These are phyloP conservation scores for Saccharomyces uvarum DNA, from an alignment of 1,139 yeast genomes.

Conservation along the genomic window DNA sequence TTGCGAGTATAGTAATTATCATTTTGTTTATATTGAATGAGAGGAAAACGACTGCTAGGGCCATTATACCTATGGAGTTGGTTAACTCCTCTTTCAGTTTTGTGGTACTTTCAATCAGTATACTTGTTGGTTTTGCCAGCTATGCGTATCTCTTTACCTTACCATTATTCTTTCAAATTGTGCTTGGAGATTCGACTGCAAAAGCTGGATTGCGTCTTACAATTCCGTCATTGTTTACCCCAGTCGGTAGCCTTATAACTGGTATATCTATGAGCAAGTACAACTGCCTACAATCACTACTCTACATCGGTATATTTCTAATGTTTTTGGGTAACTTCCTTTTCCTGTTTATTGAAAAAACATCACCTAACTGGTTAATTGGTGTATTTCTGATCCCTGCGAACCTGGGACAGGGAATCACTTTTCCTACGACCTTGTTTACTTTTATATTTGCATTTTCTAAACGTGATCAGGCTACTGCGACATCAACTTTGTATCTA, in stretches of 20 bases:
- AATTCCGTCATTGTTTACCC: conserved; percentile 37
- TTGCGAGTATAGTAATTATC: conserved; percentile 15
- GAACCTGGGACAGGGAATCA: conserved; percentile 38
- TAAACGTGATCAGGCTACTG: conserved; percentile 32
- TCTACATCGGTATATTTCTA: conserved; percentile 31
- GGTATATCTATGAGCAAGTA: conserved; percentile 34
- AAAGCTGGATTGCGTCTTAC: conserved; percentile 29
- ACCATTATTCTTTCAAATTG: conserved; percentile 36
- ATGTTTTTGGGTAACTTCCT: conserved; percentile 35
- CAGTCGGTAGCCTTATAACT: conserved; percentile 37
- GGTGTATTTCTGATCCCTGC: conserved; percentile 34
- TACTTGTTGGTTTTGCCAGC: conserved; percentile 36
- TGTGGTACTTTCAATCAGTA: conserved; percentile 31
- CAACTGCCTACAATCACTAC: conserved; percentile 23
- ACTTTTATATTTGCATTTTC: conserved; percentile 36
- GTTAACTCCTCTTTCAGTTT: conserved; percentile 28
- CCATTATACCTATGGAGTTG: conserved; percentile 36
- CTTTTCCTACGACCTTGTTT: conserved; percentile 37
- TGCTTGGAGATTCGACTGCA: conserved; percentile 15
- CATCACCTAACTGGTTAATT: conserved; percentile 26
- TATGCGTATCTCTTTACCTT: conserved; percentile 37
- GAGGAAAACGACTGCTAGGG: conserved; percentile 31
- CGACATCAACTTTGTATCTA: conserved; percentile 37
- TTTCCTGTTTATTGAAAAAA: conserved; percentile 28
- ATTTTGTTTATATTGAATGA: conserved; percentile 24